Base-by-base conservation (phyloP, 2,329 filamentous ascomycete genomes). In the Phaeophleospora eucalypticola region DNA sequence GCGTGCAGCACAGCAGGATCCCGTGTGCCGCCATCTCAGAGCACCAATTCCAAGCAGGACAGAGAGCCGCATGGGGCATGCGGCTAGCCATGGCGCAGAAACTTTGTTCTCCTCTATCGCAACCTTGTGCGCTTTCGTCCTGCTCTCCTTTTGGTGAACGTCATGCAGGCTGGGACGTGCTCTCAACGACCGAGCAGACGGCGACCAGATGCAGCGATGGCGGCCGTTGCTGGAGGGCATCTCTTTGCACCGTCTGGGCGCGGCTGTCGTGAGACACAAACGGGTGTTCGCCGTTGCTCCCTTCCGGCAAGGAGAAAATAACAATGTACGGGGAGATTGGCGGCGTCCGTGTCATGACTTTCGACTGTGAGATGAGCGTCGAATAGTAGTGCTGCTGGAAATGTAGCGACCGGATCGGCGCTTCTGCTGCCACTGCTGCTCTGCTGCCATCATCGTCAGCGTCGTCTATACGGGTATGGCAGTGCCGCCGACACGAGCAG, bases 21-120 rank as follows among this genome's bases (percentile, higher is more conserved):
- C n/a, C n/a, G n/a, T n/a, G n/a, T n/a, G n/a, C 39, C n/a, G 39
- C 39, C 34, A 36, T 21, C 16, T 24, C 24, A 29, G 24, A 29
- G 6, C 6, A 7, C 24, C 24, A n/a, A n/a, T n/a, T n/a, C n/a
- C n/a, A n/a, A n/a, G 24, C 24, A 29, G 24, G 24, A 16, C 45
- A n/a, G 33, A n/a, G n/a, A 43, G 34, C 45, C 36, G 36, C 36
- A 37, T 37, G 36, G 15, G 48, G 48, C 36, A 49, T 48, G 52
- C 51, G 41, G 40, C 48, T 47, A 49, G 45, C 48, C 43, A 43
- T 19, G 24, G 27, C 33, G 43, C 41, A 43, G 41, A 34, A 49
- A 52, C 40, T 44, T 52, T 54, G 52, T 52, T 29, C 41, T 35
- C 34, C 46, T 49, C 52, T 44, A 49, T 51, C 48, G 45, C 12